phyloP scores from a whole-genome alignment of 352 stramenopile genomes.

The Globisporangium ultimum region DNA sequence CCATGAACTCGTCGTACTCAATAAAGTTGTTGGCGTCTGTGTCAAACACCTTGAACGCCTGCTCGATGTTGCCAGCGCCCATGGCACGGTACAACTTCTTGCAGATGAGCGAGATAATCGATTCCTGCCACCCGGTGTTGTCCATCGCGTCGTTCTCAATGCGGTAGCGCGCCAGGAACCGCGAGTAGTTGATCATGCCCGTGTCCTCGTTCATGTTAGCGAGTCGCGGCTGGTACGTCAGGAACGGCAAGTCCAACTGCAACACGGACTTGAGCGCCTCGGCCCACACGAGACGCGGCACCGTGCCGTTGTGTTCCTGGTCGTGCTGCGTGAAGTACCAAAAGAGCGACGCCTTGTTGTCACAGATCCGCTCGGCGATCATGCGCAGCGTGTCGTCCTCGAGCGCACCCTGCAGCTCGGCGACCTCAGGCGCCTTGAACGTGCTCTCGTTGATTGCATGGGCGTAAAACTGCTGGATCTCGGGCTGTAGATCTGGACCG shows the following conservation, averaged over 20 bases:
- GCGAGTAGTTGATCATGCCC: constrained; percentile 90
- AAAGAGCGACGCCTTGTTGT: constrained; percentile 90
- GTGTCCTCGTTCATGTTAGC: constrained; percentile 79
- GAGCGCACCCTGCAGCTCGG: constrained; percentile 73
- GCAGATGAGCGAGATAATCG: constrained; percentile 89
- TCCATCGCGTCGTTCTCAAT: constrained; percentile 89
- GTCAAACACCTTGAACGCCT: constrained; percentile 91
- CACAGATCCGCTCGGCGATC: constrained; percentile 92
- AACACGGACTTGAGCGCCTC: constrained; percentile 91
- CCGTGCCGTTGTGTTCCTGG: constrained; percentile 82
- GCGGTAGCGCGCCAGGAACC: constrained; percentile 91
- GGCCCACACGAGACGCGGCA: constrained; percentile 87
- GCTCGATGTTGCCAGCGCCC: constrained; percentile 85
- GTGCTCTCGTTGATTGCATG: constrained; percentile 81
- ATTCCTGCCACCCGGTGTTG: constrained; percentile 87
- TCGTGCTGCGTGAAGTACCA: constrained; percentile 94
- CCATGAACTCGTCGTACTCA: constrained; percentile 93
- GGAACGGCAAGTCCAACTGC: constrained; percentile 88
- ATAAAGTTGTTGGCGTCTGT: constrained; percentile 88
- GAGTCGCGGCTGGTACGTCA: constrained; percentile 88
- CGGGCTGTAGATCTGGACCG: constrained; percentile 86
- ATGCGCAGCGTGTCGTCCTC: constrained; percentile 90
- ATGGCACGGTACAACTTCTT: constrained; percentile 91
- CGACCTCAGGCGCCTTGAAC: constrained; percentile 63
- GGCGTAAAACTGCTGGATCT: constrained; percentile 94